Evolutionary conservation across 768 basidiomycete species (phyloP), one percentile per base, ranked within the genome.

Genomic region (Pleurotus sapidus): DNA sequence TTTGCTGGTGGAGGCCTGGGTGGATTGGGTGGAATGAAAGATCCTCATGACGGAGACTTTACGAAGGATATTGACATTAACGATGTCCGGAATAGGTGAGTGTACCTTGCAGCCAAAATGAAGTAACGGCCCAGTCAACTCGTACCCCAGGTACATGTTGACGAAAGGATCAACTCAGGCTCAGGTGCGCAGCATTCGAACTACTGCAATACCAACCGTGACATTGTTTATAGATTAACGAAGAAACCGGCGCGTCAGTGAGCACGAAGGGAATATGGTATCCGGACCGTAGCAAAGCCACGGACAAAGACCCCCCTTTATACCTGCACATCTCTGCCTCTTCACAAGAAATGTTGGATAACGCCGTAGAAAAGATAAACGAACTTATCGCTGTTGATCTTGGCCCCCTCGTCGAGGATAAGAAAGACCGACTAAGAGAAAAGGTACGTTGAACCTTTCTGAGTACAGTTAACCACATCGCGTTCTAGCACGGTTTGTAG

Each of bases 241-340:
- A 91, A 57, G 88, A 97, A 48, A 97, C 96, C 0, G 95, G 95
- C 47, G 94, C 93, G 2, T 90, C 91, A 1, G 88, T 98, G 37
- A 87, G 88, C 56, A 98, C 96, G 23, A 94, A 95, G 74, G 96
- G 96, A 18, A 80, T 88, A 3, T 98, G 96, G 96, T 94, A 97
- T 65, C 96, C 96, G 0, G 96, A 98, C 77, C 81, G 92, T 60
- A 76, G 80, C 49, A 96, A 89, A 70, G 93, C 95, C 5, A 93
- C 90, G 12, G 92, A 95, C 60, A 93, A 86, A 68, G 95, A 98
- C 65, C 93, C 94, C 25, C 91, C 96, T 18, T 73, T 98, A 59
- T 98, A 96, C 72, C 84, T 98, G 27, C 96, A 98, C 70, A 88
- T 98, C 64, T 86, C 92, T 18, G 96, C 93, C 6, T 78, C 80